Base-by-base conservation (phyloP, 306 rosid genomes). In the Oxytropis ochrocephala region DNA sequence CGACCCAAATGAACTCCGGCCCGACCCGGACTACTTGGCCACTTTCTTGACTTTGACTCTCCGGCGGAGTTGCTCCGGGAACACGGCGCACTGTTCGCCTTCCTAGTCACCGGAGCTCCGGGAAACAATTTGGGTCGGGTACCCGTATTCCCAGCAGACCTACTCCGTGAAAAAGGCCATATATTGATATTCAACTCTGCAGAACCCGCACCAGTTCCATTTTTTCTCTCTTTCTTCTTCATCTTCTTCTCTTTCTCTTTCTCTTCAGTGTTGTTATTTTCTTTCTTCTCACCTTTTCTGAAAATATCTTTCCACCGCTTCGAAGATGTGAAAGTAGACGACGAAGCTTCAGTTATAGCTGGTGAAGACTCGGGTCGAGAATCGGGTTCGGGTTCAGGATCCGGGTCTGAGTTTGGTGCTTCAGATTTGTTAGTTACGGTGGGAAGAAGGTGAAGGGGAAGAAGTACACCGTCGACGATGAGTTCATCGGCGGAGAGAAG, bases 21-120 rank as follows among this genome's bases (percentile, higher is more conserved):
- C 16, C 97, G 91, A 43, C 87, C 86, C 19, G 99, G 99, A 44
- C 99, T 94, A 30, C 82, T 84, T 0, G 97, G 97, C 95, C 95
- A 87, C 42, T 91, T 94, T 46, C 87, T 84, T 12, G 95, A 88
- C 76, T 91, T 94, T 51, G 99, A 87, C 19, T 94, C 97, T 0
- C 99, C 97, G 11, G 97, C 75, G 0, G 99, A 94, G 83, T 94
- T 94, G 75, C 99, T 91, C 58, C 99, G 84, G 10, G 99, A 94
- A 19, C 99, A 94, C 0, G 97, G 99, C 4, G 99, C 99, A 78
- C 99, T 94, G 83, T 94, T 91, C 0, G 84, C 97, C 73, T 84
- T 89, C 33, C 96, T 87, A 67, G 85, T 54, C 0, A 8, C 73
- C 6, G 84, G 81, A 32, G 85, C 83, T 61, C 94, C 96, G 75